phyloP scores from a whole-genome alignment of 192 early-diverging fungal species.

The Haplosporangium gracile region DNA sequence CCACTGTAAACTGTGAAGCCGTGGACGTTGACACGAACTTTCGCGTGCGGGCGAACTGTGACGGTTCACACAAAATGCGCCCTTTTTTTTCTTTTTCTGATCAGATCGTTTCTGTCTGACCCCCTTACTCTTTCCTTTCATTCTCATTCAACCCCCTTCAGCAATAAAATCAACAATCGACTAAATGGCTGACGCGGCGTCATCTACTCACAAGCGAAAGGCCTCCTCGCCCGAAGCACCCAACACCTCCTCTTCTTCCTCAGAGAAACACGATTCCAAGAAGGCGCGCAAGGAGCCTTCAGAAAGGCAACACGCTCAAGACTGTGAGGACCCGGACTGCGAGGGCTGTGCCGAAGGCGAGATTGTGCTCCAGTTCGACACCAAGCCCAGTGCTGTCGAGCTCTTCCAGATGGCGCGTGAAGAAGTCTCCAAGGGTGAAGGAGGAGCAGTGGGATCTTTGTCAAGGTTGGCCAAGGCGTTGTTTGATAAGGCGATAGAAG shows the following conservation, averaged over 20 bases:
- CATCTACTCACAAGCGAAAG: conserved; percentile 41
- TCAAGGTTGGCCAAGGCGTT: conserved; percentile 58
- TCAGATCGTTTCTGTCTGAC: not conserved
- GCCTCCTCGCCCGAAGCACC: conserved; percentile 29
- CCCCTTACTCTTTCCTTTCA: not conserved
- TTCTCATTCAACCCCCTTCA: not conserved
- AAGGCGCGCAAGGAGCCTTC: conserved; percentile 27
- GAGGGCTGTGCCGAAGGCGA: conserved; percentile 74
- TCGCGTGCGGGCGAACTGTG: not conserved
- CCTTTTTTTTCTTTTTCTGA: not conserved
- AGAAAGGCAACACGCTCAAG: conserved; percentile 54
- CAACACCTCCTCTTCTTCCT: not conserved
- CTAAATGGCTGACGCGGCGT: conserved; percentile 23
- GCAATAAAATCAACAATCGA: not conserved
- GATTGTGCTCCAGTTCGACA: conserved; percentile 68
- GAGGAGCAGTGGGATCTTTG: conserved; percentile 4
- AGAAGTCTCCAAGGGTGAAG: conserved; percentile 33
- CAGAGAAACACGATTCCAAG: conserved; percentile 27
- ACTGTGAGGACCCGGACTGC: conserved; percentile 70
- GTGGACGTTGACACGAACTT: too few relatives aligned
- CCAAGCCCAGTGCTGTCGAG: conserved; percentile 64
- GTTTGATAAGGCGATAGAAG: conserved; percentile 71
- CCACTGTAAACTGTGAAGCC: not conserved
- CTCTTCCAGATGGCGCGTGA: conserved; percentile 72
- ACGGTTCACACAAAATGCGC: not conserved